Evolutionary conservation across 495 filamentous ascomycete genomes (phyloP).

Genomic region (Xylaria curta): DNA sequence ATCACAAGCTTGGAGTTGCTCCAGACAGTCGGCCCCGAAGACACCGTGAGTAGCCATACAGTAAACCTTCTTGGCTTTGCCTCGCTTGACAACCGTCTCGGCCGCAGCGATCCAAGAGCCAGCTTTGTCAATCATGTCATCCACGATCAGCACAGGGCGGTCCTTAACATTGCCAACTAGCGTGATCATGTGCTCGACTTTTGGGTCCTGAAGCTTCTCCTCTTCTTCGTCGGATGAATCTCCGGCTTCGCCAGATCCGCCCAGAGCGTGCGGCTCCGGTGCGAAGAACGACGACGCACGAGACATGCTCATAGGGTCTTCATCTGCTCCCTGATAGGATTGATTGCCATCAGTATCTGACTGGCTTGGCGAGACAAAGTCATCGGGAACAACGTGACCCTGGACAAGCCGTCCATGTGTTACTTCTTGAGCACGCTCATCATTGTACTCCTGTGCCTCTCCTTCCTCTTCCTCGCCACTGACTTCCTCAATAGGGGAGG

Average conservation of each 20-base stretch:
- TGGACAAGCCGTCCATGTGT: conserved; percentile 92
- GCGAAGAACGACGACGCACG: conserved; percentile 62
- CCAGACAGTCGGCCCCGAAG: conserved; percentile 86
- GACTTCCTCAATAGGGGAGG: conserved; percentile 46
- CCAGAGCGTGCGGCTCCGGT: conserved; percentile 68
- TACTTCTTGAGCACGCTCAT: conserved; percentile 86
- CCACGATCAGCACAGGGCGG: conserved; percentile 88
- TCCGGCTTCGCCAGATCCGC: conserved; percentile 79
- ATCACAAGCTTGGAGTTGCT: conserved; percentile 87
- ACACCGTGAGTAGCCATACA: conserved; percentile 97
- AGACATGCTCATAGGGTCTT: conserved; percentile 65
- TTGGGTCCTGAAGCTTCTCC: conserved; percentile 71
- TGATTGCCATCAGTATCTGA: conserved; percentile 60
- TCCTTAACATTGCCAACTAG: conserved; percentile 91
- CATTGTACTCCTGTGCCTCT: conserved; percentile 74
- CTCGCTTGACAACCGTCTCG: conserved; percentile 93
- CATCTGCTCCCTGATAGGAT: conserved; percentile 46
- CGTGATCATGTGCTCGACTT: conserved; percentile 91
- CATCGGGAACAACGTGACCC: conserved; percentile 94
- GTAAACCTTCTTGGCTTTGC: conserved; percentile 90
- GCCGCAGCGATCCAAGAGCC: conserved; percentile 98
- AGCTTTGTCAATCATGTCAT: conserved; percentile 98
- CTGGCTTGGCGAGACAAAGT: conserved; percentile 77
- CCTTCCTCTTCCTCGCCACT: conserved; percentile 59
- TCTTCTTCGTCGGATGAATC: conserved; percentile 90